Base-by-base conservation (phyloP, 768 basidiomycete genomes). In the Russula vinacea region DNA sequence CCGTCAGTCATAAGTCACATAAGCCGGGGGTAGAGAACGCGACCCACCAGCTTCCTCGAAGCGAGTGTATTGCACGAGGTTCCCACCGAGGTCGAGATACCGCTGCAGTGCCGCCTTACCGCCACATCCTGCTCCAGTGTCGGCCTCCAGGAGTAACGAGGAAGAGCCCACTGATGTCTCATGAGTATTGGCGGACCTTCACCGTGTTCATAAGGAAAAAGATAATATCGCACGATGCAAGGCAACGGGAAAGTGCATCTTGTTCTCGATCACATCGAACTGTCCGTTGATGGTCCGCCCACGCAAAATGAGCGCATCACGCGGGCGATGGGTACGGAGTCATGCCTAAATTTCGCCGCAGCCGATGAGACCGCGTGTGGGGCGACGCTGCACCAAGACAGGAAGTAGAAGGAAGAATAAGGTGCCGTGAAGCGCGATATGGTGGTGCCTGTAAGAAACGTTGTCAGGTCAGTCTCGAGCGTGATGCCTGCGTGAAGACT, bases 51-150 rank as follows among this genome's bases (percentile, higher is more conserved):
- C 69, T 24, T 78, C 80, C 11, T n/a, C n/a, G 77, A 78, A 8
- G 79, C 80, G 79, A 71, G 61, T 84, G 82, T 1, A 81, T 75
- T 9, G 74, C 80, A 79, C 73, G 62, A 80, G 80, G 58, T 77
- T 79, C 1, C 81, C 81, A 26, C 81, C 81, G 1, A 73, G 70
- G 67, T 80, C 72, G 40, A 83, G 72, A 66, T 77, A 83, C 11
- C 67, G 73, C 62, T 78, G 73, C 16, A 84, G 73, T 0, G 80
- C 80, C 0, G 70, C 71, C 64, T 80, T 74, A 2, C 78, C 77
- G 64, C 64, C 0, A 69, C 74, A 65, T 79, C 22, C 80, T 81
- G 5, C 54, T 40, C 33, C 16, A n/a, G 8, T 17, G 17, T 56
- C 49, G 52, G 22, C 47, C 14, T 24, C 37, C 17, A n/a, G 32